Conservation (phyloP, 108 stramenopile genomes). For the Cylindrotheca fusiformis region DNA sequence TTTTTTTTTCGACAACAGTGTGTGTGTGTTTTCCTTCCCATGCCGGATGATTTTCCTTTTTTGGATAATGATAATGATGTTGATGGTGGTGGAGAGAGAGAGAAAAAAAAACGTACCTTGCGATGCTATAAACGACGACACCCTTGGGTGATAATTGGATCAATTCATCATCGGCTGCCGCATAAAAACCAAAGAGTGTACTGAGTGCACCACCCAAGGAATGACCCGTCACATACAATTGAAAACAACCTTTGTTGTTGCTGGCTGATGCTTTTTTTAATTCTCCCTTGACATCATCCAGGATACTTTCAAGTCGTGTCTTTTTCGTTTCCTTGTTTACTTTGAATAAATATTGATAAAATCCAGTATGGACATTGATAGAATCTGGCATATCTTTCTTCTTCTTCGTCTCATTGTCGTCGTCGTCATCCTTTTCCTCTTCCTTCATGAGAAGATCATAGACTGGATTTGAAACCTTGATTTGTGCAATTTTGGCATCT, state of each 20-base stretch:
- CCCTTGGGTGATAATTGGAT: constrained; percentile 8
- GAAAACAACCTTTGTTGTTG: constrained; percentile 45
- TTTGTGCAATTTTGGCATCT: constrained; percentile 51
- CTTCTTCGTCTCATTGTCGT: no score
- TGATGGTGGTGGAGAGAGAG: no score
- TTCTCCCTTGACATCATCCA: constrained; percentile 40
- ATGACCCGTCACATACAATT: constrained; percentile 71
- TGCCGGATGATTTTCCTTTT: no score
- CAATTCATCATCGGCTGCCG: constrained; percentile 36
- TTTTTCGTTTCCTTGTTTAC: constrained; percentile 24
- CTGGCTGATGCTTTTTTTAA: no score
- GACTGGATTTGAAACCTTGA: constrained; percentile 48
- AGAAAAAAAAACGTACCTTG: constrained; percentile 17
- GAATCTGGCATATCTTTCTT: constrained; percentile 7
- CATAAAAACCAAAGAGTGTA: constrained; percentile 68
- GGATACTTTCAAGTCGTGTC: constrained; percentile 52
- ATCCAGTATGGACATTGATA: constrained; percentile 61
- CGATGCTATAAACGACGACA: constrained; percentile 53
- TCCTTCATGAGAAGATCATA: neutral
- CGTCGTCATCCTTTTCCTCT: neutral
- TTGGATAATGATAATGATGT: no score
- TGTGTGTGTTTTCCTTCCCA: no score
- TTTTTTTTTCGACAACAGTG: no score
- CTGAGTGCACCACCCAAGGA: constrained; percentile 74
- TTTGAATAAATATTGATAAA: constrained; percentile 63